Evolutionary conservation across 1,284 basidiomycete genomes (phyloP).

Genomic region (Cryptococcus sp.): DNA sequence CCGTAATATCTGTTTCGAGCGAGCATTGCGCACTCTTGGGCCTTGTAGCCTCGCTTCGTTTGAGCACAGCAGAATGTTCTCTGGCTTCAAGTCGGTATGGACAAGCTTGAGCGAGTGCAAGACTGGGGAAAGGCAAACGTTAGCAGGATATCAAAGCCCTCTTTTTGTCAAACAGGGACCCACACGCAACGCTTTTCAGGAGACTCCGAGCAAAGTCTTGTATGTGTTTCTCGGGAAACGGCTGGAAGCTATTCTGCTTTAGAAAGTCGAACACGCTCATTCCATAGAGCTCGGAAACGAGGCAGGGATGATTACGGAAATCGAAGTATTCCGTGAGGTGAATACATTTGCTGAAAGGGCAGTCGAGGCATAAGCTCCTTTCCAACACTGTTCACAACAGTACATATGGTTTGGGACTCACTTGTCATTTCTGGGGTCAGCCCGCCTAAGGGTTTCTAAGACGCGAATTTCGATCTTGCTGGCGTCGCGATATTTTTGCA

Average conservation of each 20-base stretch:
- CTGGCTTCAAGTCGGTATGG: conserved; percentile 98
- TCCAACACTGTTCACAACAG: neutral
- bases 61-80: conserved; percentile 93
- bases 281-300: conserved; percentile 93
- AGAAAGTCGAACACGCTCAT: conserved; percentile 99
- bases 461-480: conserved; percentile 98
- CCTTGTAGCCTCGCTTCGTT: conserved; percentile 63
- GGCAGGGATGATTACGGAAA: conserved; percentile 95
- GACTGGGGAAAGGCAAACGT: conserved; percentile 62
- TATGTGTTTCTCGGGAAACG: conserved; percentile 94
- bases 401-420: conserved; percentile 55
- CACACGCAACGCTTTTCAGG: conserved; percentile 90
- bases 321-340: conserved; percentile 94
- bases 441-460: conserved; percentile 83
- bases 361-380: neutral
- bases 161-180: conserved; percentile 49
- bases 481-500: conserved; percentile 96
- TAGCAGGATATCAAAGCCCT: conserved; percentile 1
- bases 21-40: conserved; percentile 31
- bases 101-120: conserved; percentile 88
- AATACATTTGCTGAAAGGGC: conserved; percentile 82
- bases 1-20: conserved; percentile 24
- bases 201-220: conserved; percentile 93
- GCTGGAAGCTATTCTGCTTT: conserved; percentile 95
- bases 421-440: conserved; percentile 87